A percentile compares a stretch with the other conserved stretches of the same genome.
Conservation (phyloP, 1,284 basidiomycete genomes). For the Microbotryum scabiosae region DNA sequence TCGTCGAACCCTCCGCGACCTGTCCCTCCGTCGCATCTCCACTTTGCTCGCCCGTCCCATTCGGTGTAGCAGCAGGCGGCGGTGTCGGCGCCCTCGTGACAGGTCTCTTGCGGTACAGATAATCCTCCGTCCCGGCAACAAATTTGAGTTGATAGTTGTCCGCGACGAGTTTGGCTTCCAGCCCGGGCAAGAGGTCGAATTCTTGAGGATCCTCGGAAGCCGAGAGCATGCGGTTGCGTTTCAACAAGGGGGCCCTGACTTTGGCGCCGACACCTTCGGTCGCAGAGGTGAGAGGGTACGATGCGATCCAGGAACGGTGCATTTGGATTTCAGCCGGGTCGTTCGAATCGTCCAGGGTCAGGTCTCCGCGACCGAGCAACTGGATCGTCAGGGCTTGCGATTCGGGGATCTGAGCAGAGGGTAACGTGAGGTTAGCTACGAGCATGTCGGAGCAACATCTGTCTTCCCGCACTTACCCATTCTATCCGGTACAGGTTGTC, state of each 20-base stretch:
- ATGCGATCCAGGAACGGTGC: slow-evolving; percentile 75
- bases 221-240: slow-evolving; percentile 34
- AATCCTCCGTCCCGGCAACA: slow-evolving; percentile 40
- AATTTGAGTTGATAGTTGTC: slow-evolving; percentile 40
- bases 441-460: no score
- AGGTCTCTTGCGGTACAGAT: slow-evolving; percentile 5
- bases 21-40: no score
- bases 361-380: slow-evolving; percentile 80
- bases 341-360: slow-evolving; percentile 77
- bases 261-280: slow-evolving; percentile 47
- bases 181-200: slow-evolving; percentile 19
- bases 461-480: slow-evolving; percentile 54
- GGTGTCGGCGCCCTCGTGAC: background rate
- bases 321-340: slow-evolving; percentile 48
- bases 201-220: slow-evolving; percentile 23
- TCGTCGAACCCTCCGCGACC: background rate
- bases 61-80: background rate
- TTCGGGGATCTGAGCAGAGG: slow-evolving; percentile 52
- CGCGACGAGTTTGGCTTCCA: slow-evolving; percentile 21
- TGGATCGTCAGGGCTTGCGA: slow-evolving; percentile 70
- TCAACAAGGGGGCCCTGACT: slow-evolving; percentile 62
- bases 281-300: slow-evolving; percentile 58
- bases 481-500: slow-evolving; percentile 89
- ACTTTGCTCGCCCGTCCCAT: no score
- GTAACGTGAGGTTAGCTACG: background rate